phyloP scores from a whole-genome alignment of 768 basidiomycete species.

The Lactifluus volemus region DNA sequence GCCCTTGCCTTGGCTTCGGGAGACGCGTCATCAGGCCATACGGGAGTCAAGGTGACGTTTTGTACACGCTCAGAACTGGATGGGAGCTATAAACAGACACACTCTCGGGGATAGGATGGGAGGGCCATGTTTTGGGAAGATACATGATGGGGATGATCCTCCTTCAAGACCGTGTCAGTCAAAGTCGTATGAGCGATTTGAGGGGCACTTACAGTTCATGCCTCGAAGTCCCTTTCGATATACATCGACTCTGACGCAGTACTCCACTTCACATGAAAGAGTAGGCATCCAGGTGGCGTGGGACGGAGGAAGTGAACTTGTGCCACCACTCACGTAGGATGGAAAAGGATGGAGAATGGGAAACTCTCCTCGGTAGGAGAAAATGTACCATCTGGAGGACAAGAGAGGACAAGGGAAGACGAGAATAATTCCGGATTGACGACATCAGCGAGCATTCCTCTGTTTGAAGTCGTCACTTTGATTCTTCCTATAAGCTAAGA shows the following conservation, averaged over 20 bases:
- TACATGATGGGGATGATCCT: slow-evolving; percentile 33
- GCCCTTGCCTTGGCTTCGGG: slow-evolving; percentile 4
- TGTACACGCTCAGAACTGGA: slow-evolving; percentile 22
- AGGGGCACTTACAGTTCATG: slow-evolving; percentile 31
- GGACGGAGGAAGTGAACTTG: slow-evolving; percentile 32
- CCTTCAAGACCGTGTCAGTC: slow-evolving; percentile 16
- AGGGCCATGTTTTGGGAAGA: slow-evolving; percentile 36
- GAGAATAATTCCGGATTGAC: slow-evolving; percentile 7
- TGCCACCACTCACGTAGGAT: slow-evolving; percentile 25
- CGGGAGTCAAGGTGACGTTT: slow-evolving; percentile 25
- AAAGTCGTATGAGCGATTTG: neutral
- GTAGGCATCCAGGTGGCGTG: slow-evolving; percentile 27
- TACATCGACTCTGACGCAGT: slow-evolving; percentile 32
- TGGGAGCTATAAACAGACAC: slow-evolving; percentile 23
- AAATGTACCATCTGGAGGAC: slow-evolving; percentile 4
- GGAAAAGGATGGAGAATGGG: slow-evolving; percentile 36
- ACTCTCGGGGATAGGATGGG: slow-evolving; percentile 28
- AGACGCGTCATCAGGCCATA: slow-evolving; percentile 13
- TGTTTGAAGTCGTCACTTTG: slow-evolving; percentile 27
- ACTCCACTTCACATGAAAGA: slow-evolving; percentile 28
- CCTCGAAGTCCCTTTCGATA: slow-evolving; percentile 33
- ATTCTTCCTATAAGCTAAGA: slow-evolving; percentile 32
- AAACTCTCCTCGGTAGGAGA: slow-evolving; percentile 8
- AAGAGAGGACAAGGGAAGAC: neutral
- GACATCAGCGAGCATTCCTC: slow-evolving; percentile 20